Evolutionary conservation across 2,329 filamentous ascomycete species (phyloP).

Genomic region (Fusarium transvaalense): DNA sequence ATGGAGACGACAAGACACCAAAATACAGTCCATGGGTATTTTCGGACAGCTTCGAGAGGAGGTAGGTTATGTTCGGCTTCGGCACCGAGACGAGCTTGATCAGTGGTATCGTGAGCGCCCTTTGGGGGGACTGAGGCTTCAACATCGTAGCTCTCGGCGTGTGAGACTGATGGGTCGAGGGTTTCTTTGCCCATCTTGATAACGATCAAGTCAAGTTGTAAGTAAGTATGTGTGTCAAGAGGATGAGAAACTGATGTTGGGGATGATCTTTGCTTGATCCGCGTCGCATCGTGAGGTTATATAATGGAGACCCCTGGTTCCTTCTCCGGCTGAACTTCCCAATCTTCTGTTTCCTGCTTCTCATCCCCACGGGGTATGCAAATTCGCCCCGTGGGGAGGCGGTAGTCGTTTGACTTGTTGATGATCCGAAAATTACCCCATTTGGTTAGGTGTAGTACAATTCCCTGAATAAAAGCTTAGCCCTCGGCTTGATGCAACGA

Average conservation of each 20-base stretch:
- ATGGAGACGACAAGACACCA: conserved; percentile 55
- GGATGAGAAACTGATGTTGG: not conserved
- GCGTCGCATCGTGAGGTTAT: conserved; percentile 23
- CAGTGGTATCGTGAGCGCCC: conserved; percentile 18
- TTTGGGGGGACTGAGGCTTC: conserved; percentile 12
- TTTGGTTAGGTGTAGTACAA: conserved; percentile 13
- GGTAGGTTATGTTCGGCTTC: conserved; percentile 47
- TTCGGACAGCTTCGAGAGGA: conserved; percentile 46
- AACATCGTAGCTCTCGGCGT: conserved; percentile 24
- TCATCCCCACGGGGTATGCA: conserved; percentile 6
- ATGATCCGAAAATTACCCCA: conserved; percentile 40
- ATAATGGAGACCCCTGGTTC: conserved; percentile 18
- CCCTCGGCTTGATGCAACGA: conserved; percentile 1
- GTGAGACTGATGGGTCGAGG: conserved; percentile 15
- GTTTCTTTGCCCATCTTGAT: conserved; percentile 22
- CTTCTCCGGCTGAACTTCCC: conserved; percentile 2
- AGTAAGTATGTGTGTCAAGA: no score
- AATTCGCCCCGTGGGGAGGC: conserved; percentile 6
- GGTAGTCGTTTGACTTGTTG: not conserved
- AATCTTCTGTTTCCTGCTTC: conserved; percentile 9
- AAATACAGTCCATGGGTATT: conserved; percentile 54
- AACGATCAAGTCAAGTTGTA: not conserved
- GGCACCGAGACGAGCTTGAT: conserved; percentile 30
- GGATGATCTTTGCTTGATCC: conserved; percentile 7
- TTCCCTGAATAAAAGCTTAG: not conserved